Evolutionary conservation across 257 asterid genomes (phyloP), one percentile per base, ranked within the genome.

Genomic region (Phtheirospermum japonicum): DNA sequence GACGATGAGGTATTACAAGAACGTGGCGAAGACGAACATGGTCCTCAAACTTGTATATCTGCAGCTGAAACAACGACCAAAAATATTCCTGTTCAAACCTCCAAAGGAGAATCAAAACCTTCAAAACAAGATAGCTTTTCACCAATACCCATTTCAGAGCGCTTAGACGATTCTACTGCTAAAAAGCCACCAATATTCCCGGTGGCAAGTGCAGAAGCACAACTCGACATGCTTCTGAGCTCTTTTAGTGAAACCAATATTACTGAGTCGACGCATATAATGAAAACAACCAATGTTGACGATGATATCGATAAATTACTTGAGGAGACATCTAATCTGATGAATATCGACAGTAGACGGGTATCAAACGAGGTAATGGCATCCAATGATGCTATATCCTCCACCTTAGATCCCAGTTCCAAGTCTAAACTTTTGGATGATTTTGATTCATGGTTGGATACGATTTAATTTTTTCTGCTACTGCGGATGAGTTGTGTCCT

Each of bases 391-490:
- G 43, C 42, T 66, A 8, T 62, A 48, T 32, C 82, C 14, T 63
- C 83, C 16, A 8, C 59, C 4, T 49, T 65, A 28, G 18, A 70
- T 32, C 70, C 77, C 26, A 50, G 18, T 70, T 71, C 94, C 16
- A 88, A 77, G 68, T 71, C 95, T 43, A 59, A 84, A 67, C 64
- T 86, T 55, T 46, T 67, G 57, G 95, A 84, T 69, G 96, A 90
- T 73, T 88, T 90, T 54, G 95, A 82, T 73, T 88, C 96, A 39
- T 90, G 97, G 97, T 76, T 90, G 56, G 89, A 90, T 77, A 69
- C 95, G 33, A 76, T 81, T 31, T 86, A 71, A 76, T 67, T 17
- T 26, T 66, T 23, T 65, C 46, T 49, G 55, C 55, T 7, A 45
- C 30, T 2, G n/a, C 11, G 49, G 49, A 42, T 42, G 49, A 17